Conservation (phyloP, 768 basidiomycete genomes). For the Mycena vitilis region DNA sequence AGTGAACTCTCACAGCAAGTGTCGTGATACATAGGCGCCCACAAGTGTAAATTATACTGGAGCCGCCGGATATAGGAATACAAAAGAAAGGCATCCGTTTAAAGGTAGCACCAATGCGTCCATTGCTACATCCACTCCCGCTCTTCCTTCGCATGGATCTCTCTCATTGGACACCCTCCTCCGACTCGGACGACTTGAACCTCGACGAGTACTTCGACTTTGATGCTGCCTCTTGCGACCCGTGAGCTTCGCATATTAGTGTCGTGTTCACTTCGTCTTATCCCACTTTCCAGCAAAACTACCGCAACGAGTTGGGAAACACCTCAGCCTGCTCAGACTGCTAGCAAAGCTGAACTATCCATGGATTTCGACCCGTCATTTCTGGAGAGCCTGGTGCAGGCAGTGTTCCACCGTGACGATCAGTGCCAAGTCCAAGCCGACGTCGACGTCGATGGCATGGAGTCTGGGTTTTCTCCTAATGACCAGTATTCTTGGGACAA, state of each 20-base stretch:
- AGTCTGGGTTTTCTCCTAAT: neutral
- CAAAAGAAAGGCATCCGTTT: slow-evolving; percentile 25
- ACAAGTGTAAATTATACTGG: slow-evolving; percentile 24
- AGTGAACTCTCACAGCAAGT: slow-evolving; percentile 7
- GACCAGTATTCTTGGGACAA: slow-evolving; percentile 1
- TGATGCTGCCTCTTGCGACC: slow-evolving; percentile 29
- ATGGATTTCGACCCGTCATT: neutral
- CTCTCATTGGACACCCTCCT: neutral
- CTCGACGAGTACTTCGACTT: slow-evolving; percentile 24
- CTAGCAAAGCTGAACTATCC: neutral
- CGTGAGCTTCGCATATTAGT: slow-evolving; percentile 6
- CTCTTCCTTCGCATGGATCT: slow-evolving; percentile 8
- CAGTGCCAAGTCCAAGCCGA: slow-evolving; percentile 9
- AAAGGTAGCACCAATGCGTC: slow-evolving; percentile 5
- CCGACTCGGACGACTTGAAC: neutral
- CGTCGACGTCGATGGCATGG: slow-evolving; percentile 3
- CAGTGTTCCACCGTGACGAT: neutral
- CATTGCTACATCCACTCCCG: slow-evolving; percentile 1
- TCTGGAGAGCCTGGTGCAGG: slow-evolving; percentile 1
- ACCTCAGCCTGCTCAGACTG: neutral
- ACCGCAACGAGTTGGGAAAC: neutral
- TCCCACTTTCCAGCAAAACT: neutral
- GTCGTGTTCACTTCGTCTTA: neutral
- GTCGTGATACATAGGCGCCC: slow-evolving; percentile 23
- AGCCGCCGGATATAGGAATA: slow-evolving; percentile 21